These are phyloP conservation scores for Lactuca sativa DNA, from an alignment of 129 eudicot species.

Conservation along the genomic window DNA sequence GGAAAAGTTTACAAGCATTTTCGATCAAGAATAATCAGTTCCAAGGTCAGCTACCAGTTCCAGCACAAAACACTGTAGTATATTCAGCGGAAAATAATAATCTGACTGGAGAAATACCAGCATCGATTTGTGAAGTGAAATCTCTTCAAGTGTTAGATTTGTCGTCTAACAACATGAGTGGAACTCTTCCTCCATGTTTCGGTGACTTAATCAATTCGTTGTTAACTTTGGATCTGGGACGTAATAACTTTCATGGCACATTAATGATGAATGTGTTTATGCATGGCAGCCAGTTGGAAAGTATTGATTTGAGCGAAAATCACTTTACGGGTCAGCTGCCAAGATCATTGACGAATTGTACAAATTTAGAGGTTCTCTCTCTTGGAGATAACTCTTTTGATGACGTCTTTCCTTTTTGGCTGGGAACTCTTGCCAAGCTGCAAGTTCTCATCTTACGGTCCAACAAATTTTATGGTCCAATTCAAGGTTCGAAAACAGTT, in stretches of 20 bases:
- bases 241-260: constrained; percentile 7
- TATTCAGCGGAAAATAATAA: constrained; percentile 6
- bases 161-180: constrained; percentile 21
- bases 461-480: constrained; percentile 13
- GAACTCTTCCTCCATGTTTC: constrained; percentile 19
- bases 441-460: constrained; percentile 17
- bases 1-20: neutral
- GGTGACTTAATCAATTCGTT: constrained; percentile 14
- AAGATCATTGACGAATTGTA: constrained; percentile 3
- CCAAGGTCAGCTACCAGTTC: constrained; percentile 12
- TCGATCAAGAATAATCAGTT: neutral
- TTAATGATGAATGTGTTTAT: neutral
- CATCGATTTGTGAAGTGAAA: constrained; percentile 5
- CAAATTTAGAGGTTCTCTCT: too few species aligned
- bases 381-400: neutral
- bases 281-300: neutral
- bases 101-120: constrained; percentile 14
- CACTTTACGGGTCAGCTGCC: constrained; percentile 4
- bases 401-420: constrained; percentile 10
- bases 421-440: constrained; percentile 13
- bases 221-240: neutral
- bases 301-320: constrained; percentile 26
- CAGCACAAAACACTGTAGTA: neutral
- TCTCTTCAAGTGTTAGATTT: constrained; percentile 20
- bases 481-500: neutral